phyloP scores from a whole-genome alignment of 768 basidiomycete genomes.

The Amanita thiersii region DNA sequence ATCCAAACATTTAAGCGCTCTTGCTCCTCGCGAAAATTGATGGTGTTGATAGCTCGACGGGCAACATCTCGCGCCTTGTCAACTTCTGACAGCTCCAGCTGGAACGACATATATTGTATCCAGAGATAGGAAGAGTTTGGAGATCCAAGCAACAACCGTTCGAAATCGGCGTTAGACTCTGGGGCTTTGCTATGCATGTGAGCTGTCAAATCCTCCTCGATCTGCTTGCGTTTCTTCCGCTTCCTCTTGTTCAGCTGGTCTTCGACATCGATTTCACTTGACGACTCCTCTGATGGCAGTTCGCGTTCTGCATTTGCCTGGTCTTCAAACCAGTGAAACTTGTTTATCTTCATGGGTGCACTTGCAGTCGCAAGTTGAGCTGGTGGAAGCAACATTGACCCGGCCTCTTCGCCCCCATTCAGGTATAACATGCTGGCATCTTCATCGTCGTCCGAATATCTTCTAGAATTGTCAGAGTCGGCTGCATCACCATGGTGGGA shows the following conservation, averaged over 20 bases:
- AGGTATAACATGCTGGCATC: conserved; percentile 3
- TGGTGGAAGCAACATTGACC: too few relatives aligned
- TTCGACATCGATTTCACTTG: conserved; percentile 41
- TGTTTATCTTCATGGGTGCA: conserved; percentile 39
- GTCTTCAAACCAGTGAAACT: conserved; percentile 66
- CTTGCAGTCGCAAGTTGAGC: conserved; percentile 18
- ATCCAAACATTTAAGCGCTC: conserved; percentile 98
- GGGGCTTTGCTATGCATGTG: conserved; percentile 83
- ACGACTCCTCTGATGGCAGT: conserved; percentile 24
- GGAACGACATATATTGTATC: conserved; percentile 99
- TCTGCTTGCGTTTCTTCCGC: conserved; percentile 60
- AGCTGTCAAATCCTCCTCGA: conserved; percentile 75
- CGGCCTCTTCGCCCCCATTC: background rate
- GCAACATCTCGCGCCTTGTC: conserved; percentile 91
- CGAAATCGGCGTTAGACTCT: conserved; percentile 91
- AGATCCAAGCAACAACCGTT: conserved; percentile 84
- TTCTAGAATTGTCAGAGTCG: conserved; percentile 11
- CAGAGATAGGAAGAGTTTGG: conserved; percentile 97
- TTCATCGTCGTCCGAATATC: conserved; percentile 3
- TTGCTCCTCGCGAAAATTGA: conserved; percentile 92
- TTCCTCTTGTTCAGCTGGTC: conserved; percentile 48
- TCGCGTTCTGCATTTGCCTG: conserved; percentile 30
- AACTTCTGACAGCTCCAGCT: conserved; percentile 91
- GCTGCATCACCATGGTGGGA: too few relatives aligned
- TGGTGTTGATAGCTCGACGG: conserved; percentile 74